phyloP scores from a whole-genome alignment of 2,329 filamentous ascomycete genomes.

The Thielaviopsis ethacetica region DNA sequence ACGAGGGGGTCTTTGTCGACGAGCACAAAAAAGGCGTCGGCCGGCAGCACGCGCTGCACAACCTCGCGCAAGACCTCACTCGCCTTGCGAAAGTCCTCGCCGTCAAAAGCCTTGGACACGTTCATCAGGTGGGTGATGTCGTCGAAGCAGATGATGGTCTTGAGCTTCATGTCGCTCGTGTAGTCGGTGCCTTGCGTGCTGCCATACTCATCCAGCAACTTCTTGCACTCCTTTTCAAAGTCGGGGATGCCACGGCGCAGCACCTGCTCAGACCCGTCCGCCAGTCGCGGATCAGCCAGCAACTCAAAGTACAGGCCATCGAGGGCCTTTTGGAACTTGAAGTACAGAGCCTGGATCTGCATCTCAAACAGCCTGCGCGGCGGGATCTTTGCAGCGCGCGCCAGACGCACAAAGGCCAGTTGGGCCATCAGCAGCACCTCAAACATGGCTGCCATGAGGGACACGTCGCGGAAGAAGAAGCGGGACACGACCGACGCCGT shows the following conservation, averaged over 20 bases:
- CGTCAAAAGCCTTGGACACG: background rate
- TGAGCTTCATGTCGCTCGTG: background rate
- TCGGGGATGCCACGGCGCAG: background rate
- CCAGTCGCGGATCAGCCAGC: background rate
- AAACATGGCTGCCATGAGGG: background rate
- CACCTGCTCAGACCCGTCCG: background rate
- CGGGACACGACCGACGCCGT: background rate
- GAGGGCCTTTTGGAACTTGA: background rate
- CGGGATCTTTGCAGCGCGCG: background rate
- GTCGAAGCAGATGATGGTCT: background rate
- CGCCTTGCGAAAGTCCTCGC: background rate
- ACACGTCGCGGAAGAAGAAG: background rate
- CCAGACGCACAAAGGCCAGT: background rate
- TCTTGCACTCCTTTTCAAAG: background rate
- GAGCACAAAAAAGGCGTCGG: background rate
- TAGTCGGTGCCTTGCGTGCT: background rate
- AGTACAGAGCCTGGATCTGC: background rate
- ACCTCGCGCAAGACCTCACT: background rate
- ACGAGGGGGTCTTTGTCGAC: background rate
- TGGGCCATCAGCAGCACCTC: background rate
- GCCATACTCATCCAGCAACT: background rate
- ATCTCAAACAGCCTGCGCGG: background rate
- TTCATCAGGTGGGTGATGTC: background rate
- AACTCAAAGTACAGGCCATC: background rate
- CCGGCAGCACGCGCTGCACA: background rate